Evolutionary conservation across 1,284 basidiomycete genomes (phyloP).

Genomic region (Rhizoctonia solani): DNA sequence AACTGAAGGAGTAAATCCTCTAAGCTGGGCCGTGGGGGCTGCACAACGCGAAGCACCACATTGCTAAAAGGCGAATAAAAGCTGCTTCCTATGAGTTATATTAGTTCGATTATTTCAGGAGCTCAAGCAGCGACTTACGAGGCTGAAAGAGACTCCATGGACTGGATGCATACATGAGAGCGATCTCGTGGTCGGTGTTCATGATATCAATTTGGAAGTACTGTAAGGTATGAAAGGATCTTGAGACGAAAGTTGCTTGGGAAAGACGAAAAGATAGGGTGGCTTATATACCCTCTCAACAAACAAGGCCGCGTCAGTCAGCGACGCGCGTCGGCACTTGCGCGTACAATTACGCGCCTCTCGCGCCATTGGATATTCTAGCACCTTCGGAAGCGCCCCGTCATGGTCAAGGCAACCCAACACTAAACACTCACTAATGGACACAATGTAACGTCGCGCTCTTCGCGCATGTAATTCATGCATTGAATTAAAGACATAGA

Average conservation of each 20-base stretch:
- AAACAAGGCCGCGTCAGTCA: constrained; percentile 24
- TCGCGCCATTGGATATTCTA: constrained; percentile 27
- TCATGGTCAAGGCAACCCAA: background rate
- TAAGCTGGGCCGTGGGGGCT: constrained; percentile 1
- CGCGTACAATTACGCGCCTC: constrained; percentile 3
- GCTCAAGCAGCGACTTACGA: background rate
- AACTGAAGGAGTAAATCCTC: constrained; percentile 20
- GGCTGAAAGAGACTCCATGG: constrained; percentile 10
- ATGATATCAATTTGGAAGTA: no score
- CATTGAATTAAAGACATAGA: background rate
- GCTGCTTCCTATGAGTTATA: background rate
- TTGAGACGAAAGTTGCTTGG: background rate
- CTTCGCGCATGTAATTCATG: background rate
- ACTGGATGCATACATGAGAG: constrained; percentile 24
- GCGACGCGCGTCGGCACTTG: constrained; percentile 33
- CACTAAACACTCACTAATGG: background rate
- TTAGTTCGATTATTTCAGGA: background rate
- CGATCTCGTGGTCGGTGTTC: constrained; percentile 17
- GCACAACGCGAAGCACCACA: constrained; percentile 10
- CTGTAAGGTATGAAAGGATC: no score
- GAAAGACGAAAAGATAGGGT: background rate
- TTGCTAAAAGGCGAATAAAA: constrained; percentile 16
- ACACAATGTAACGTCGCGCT: background rate
- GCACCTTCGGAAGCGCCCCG: constrained; percentile 26
- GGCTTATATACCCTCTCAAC: constrained; percentile 9